Evolutionary conservation across 192 early-diverging fungal species (phyloP).

Genomic region (Backusella liffmaniae): DNA sequence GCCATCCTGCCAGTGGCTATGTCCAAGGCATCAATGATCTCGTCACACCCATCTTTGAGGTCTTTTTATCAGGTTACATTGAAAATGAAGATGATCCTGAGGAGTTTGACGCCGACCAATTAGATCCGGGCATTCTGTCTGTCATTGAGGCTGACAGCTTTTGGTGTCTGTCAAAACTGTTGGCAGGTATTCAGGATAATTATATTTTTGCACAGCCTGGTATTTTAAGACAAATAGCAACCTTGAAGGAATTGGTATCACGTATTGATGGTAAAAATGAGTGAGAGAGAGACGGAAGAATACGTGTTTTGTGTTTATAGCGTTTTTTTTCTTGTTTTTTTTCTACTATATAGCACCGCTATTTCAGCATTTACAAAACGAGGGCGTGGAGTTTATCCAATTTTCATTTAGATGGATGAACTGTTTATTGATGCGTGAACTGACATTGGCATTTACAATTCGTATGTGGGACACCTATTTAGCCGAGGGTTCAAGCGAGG

Average conservation of each 20-base stretch:
- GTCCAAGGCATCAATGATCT: slow-evolving; percentile 99
- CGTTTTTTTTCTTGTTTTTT: not conserved
- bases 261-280: slow-evolving; percentile 77
- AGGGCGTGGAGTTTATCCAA: slow-evolving; percentile 97
- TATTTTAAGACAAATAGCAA: slow-evolving; percentile 86
- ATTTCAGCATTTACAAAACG: slow-evolving; percentile 75
- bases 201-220: slow-evolving; percentile 97
- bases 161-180: slow-evolving; percentile 94
- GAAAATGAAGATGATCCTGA: slow-evolving; percentile 50
- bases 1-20: slow-evolving; percentile 98
- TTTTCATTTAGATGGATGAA: slow-evolving; percentile 99
- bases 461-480: slow-evolving; percentile 99
- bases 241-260: slow-evolving; percentile 87
- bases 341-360: slow-evolving; percentile 56
- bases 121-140: slow-evolving; percentile 54
- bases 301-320: not conserved
- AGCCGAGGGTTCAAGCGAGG: slow-evolving; percentile 74
- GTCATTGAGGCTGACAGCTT: slow-evolving; percentile 94
- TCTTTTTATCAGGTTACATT: slow-evolving; percentile 77
- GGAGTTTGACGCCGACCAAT: slow-evolving; percentile 45
- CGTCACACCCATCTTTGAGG: slow-evolving; percentile 93
- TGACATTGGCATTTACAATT: slow-evolving; percentile 81
- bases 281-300: not conserved
- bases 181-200: slow-evolving; percentile 99
- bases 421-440: slow-evolving; percentile 96